Percentiles rank a stretch among this genome's conserved stretches.
These are phyloP conservation scores for Aspergillus kassunensis DNA, from an alignment of 495 filamentous ascomycete species.

Conservation along the genomic window DNA sequence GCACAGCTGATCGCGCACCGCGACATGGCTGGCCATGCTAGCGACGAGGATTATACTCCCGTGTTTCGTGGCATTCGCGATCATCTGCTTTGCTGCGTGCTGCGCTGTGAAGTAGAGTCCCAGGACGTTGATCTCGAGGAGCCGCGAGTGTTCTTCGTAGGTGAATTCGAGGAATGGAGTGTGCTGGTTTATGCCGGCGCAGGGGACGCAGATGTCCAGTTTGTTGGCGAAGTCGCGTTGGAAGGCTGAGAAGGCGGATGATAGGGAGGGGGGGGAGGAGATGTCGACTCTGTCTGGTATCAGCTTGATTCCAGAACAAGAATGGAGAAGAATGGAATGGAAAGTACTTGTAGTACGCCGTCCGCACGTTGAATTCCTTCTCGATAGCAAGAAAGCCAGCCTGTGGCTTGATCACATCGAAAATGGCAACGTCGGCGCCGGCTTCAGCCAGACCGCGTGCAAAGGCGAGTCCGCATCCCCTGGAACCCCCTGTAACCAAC, in stretches of 20 bases:
- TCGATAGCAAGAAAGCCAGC: constrained; percentile 28
- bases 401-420: constrained; percentile 43
- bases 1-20: constrained; percentile 67
- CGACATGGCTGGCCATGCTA: constrained; percentile 46
- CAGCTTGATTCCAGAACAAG: neutral
- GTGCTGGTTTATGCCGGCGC: constrained; percentile 39
- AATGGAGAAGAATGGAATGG: constrained; percentile 39
- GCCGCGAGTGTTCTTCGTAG: constrained; percentile 40
- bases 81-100: constrained; percentile 45
- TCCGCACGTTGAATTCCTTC: constrained; percentile 30
- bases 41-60: constrained; percentile 46
- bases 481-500: constrained; percentile 74
- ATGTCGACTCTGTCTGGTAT: constrained; percentile 47
- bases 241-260: constrained; percentile 47
- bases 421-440: constrained; percentile 74
- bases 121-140: constrained; percentile 35
- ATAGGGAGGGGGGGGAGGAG: constrained; percentile 57
- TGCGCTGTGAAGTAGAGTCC: constrained; percentile 43
- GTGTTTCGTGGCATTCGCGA: constrained; percentile 40
- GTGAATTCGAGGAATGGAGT: constrained; percentile 37
- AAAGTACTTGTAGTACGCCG: constrained; percentile 46
- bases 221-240: constrained; percentile 36
- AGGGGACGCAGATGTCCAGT: constrained; percentile 40
- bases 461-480: constrained; percentile 78
- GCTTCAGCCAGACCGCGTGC: constrained; percentile 76